phyloP scores from a whole-genome alignment of 1,139 yeast species.

The Yamadazyma epiphylla region DNA sequence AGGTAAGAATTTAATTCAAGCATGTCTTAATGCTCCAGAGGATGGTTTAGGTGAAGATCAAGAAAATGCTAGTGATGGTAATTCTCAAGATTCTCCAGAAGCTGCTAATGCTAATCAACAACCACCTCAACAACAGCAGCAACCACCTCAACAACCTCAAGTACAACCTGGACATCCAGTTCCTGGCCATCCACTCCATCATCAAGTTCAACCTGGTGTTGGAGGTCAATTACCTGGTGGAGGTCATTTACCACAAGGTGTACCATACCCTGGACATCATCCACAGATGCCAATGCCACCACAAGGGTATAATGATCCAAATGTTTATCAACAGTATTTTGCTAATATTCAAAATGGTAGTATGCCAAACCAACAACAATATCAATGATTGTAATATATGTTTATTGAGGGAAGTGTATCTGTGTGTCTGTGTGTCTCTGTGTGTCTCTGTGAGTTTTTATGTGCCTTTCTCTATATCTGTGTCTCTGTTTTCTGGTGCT shows the following conservation, averaged over 20 bases:
- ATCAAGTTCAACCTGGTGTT: constrained; percentile 21
- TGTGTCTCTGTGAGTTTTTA: too few species aligned
- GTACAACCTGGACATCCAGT: constrained; percentile 22
- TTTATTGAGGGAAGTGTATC: constrained; percentile 1
- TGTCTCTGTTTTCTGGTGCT: too few species aligned
- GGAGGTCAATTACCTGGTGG: constrained; percentile 43
- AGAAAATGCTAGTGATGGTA: constrained; percentile 59
- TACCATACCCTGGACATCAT: constrained; percentile 33
- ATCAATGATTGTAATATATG: constrained; percentile 19
- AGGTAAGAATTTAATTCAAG: constrained; percentile 94
- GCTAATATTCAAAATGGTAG: constrained; percentile 50
- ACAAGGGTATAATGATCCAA: constrained; percentile 25
- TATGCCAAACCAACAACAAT: constrained; percentile 42
- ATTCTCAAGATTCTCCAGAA: constrained; percentile 39
- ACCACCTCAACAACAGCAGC: constrained; percentile 26
- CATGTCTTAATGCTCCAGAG: constrained; percentile 93
- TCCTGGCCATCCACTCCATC: constrained; percentile 21
- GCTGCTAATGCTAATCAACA: constrained; percentile 22
- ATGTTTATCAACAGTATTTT: constrained; percentile 58
- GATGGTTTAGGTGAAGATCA: constrained; percentile 57
- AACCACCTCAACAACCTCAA: constrained; percentile 26
- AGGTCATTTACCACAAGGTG: constrained; percentile 42
- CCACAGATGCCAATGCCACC: constrained; percentile 38
- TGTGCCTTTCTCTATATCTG: too few species aligned
- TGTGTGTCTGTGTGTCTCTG: too few species aligned